Base-by-base conservation (phyloP, 2,329 filamentous ascomycete genomes). In the Xylariaceae sp. region DNA sequence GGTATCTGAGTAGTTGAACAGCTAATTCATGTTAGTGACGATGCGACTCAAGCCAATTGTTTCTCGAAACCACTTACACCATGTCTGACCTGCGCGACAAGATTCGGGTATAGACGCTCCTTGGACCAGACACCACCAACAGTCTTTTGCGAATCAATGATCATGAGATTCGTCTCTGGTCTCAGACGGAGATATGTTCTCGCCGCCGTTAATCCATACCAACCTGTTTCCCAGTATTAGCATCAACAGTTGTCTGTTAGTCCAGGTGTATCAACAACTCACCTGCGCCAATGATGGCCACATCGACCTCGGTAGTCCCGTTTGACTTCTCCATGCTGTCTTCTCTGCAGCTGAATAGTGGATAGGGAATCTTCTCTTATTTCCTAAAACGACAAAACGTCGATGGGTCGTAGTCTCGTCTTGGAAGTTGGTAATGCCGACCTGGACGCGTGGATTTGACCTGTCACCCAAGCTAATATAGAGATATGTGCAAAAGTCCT, bases 121-220 rank as follows among this genome's bases (percentile, higher is more conserved):
- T 64, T 65, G 44, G 66, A 67, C 67, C 67, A 69, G 44, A 66
- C 65, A 34, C 67, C 67, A 3, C 67, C 66, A 55, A 69, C 66
- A 2, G 59, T 64, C 34, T 55, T 66, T 52, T 66, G 66, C 7
- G 62, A 65, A 56, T 69, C 67, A 45, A 69, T 62, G 39, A 69
- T 64, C 47, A 69, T 55, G 35, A 68, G 55, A 48, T 62, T 69
- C 13, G 66, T 58, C 13, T 60, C 62, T n/a, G 67, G 67, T 30
- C 57, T 50, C 17, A 69, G 56, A 34, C 65, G 61, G 23, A 69
- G 62, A 56, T 67, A 69, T 15, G 67, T 68, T 51, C 65, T 65
- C 7, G 65, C 63, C 2, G 63, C 56, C 13, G 62, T 62, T 10
- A 69, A 60, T 4, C 67, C 67, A 57, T 66, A 67, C 66, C 66